Evolutionary conservation across 495 filamentous ascomycete genomes (phyloP), one percentile per base, ranked within the genome.

Genomic region (Penicillium angulare): DNA sequence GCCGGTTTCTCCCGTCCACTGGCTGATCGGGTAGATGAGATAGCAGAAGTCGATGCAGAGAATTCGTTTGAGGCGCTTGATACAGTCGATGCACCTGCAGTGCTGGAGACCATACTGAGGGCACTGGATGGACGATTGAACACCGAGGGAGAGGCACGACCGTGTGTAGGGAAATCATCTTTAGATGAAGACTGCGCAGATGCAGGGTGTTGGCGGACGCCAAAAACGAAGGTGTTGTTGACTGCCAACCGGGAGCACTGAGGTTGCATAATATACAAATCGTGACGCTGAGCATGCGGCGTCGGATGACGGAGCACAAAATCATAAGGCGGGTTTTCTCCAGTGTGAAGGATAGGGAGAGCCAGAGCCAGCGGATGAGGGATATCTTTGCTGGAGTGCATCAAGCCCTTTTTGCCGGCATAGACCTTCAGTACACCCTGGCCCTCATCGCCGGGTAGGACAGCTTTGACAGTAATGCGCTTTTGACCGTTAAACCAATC

Each of bases 161-260:
- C 73, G 31, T 62, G 67, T 20, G 58, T 49, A 1, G 52, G 47
- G 60, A 74, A 40, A 74, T 84, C 55, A 66, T 71, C 56, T 75
- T 57, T 75, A 4, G 79, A 69, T 16, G 78, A 57, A 26, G 66
- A 53, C 22, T 69, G 63, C 4, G 75, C 65, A 0, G 85, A 84
- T 29, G 90, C 86, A 0, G 91, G 88, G 63, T 97, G 91, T 61
- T 99, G 93, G 22, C 93, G 87, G 41, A 97, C 86, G 43, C 87
- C 85, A 62, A 99, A 99, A 20, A 99, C 92, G 63, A 96, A 99
- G 6, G 93, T 99, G 63, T 97, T 97, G 72, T 96, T 96, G 34
- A 95, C 69, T 7, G 89, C 91, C 9, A 99, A 74, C 17, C 81
- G 80, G 31, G 86, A 77, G 63, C 93, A 97, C 66, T 97, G 95